These are phyloP conservation scores for Zangia roseola DNA, from an alignment of 768 basidiomycete genomes.

Conservation along the genomic window DNA sequence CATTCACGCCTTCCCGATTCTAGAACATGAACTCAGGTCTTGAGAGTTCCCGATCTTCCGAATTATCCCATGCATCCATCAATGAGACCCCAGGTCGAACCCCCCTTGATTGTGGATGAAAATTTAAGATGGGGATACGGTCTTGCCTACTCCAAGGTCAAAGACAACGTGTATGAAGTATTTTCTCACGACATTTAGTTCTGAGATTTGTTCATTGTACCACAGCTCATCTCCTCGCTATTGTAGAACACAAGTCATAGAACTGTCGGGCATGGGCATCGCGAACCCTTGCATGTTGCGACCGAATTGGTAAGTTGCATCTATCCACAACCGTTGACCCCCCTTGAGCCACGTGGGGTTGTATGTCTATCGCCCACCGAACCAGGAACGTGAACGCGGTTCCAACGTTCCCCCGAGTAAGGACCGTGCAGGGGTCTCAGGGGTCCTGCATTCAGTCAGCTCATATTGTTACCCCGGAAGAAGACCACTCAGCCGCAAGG, in stretches of 20 bases:
- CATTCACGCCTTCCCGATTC: constrained; percentile 22
- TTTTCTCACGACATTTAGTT: neutral
- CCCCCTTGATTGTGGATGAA: neutral
- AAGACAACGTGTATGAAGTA: constrained; percentile 1
- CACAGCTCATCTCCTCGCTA: neutral
- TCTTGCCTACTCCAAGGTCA: neutral
- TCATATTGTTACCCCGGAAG: constrained; percentile 28
- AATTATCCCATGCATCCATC: constrained; percentile 11
- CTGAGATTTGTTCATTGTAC: neutral
- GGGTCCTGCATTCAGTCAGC: constrained; percentile 15
- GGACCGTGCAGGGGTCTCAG: constrained; percentile 15
- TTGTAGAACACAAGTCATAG: neutral
- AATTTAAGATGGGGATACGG: neutral
- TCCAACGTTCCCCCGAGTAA: constrained; percentile 3
- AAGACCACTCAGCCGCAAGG: constrained; percentile 23
- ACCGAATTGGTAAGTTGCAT: constrained; percentile 6
- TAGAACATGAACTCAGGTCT: constrained; percentile 20
- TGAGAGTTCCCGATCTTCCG: constrained; percentile 22
- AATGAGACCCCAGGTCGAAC: constrained; percentile 20
- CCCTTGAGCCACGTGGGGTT: constrained; percentile 16
- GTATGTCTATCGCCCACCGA: constrained; percentile 11
- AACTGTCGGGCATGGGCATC: neutral
- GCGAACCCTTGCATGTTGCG: neutral
- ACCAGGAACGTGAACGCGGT: constrained; percentile 11
- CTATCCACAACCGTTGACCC: neutral